Evolutionary conservation across 2,329 filamentous ascomycete genomes (phyloP).

Genomic region (Leptographium procerum): DNA sequence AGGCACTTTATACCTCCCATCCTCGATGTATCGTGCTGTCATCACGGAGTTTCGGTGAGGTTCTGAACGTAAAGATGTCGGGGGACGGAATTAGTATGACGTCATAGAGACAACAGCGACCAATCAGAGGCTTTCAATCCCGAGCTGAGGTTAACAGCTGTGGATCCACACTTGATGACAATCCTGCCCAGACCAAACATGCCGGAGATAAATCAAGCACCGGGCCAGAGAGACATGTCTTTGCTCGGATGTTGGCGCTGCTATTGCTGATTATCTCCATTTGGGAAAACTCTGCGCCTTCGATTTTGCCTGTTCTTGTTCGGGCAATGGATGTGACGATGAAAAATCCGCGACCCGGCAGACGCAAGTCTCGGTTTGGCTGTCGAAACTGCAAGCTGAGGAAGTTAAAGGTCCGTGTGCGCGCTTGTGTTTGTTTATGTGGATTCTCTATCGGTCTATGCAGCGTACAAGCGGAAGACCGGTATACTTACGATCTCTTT

Average conservation of each 20-base stretch:
- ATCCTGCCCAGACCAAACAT: neutral
- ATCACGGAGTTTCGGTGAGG: neutral
- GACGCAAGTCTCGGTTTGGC: slow-evolving; percentile 16
- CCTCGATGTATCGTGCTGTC: neutral
- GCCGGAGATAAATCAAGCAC: neutral
- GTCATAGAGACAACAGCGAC: neutral
- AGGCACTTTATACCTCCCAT: neutral
- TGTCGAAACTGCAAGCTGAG: slow-evolving; percentile 41
- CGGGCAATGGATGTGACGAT: neutral
- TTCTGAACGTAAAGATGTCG: neutral
- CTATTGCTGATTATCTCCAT: neutral
- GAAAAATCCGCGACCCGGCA: neutral
- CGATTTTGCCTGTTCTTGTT: too few relatives aligned
- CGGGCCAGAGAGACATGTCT: neutral
- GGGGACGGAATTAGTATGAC: neutral
- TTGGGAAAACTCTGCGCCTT: too few relatives aligned
- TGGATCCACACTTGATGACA: neutral
- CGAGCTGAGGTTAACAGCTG: slow-evolving; percentile 6
- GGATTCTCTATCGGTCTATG: neutral
- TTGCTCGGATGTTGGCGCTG: neutral
- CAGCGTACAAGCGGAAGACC: too few relatives aligned
- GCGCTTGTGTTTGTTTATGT: neutral
- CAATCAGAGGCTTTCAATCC: slow-evolving; percentile 7
- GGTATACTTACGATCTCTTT: too few relatives aligned
- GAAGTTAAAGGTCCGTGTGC: slow-evolving; percentile 38